Percentiles rank a stretch among this genome's conserved stretches.
These are phyloP conservation scores for Mortierella sp. DNA, from an alignment of 371 early-diverging fungal genomes.

Conservation along the genomic window DNA sequence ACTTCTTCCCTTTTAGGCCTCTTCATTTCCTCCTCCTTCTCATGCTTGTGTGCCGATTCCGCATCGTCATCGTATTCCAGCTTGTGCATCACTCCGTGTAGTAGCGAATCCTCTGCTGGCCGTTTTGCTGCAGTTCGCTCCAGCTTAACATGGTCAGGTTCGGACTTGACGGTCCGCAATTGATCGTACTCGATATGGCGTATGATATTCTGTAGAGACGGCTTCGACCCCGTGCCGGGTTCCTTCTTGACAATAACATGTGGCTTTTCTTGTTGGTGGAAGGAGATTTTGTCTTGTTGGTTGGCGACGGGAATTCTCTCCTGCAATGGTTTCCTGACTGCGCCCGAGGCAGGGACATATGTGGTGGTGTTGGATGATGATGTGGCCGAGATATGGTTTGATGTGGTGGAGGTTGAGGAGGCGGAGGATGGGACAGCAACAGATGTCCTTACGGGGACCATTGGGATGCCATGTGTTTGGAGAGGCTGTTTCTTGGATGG, in stretches of 20 bases:
- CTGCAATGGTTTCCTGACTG: constrained; percentile 7
- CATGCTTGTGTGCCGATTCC: constrained; percentile 1
- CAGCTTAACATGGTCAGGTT: neutral
- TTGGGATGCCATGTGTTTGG: neutral
- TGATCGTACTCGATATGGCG: neutral
- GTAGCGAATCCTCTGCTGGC: neutral
- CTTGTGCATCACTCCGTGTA: neutral
- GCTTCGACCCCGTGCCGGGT: neutral
- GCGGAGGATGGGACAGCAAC: neutral
- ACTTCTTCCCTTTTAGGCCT: constrained; percentile 28
- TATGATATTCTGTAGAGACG: neutral
- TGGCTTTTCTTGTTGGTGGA: neutral
- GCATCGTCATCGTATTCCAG: neutral
- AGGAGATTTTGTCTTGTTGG: constrained; percentile 1
- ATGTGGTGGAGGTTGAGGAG: constrained; percentile 1
- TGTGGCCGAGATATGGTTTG: neutral
- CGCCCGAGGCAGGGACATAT: constrained; percentile 2
- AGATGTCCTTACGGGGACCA: constrained; percentile 7
- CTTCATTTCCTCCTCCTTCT: constrained; percentile 46
- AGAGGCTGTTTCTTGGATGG: constrained; percentile 2
- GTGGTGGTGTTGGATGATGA: neutral
- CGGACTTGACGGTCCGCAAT: neutral
- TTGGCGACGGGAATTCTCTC: constrained; percentile 6
- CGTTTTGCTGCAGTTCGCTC: neutral
- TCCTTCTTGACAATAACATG: neutral